Base-by-base conservation (phyloP, 345 rosid species). In the Murraya koenigii region DNA sequence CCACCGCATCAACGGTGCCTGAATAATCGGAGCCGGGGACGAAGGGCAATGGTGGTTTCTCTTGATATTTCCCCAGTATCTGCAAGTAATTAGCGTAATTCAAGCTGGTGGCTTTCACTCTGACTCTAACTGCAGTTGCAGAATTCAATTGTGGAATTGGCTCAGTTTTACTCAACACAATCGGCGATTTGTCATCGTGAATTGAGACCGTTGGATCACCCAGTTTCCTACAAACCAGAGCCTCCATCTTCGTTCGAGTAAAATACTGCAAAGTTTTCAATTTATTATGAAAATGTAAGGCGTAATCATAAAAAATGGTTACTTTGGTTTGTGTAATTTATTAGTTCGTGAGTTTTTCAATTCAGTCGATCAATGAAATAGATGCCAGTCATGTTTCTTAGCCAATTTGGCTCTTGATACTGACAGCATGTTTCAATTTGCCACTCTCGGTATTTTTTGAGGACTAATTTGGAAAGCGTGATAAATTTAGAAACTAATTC, bases 21-120 rank as follows among this genome's bases (percentile, higher is more conserved):
- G 97, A 88, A 81, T 89, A 94, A 84, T 96, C 99, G 67, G 97
- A 94, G 47, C 99, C 98, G 1, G 97, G 98, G 39, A 94, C 84
- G 88, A 94, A 96, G 60, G 99, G 98, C 11, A 96, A 84, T 1
- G 90, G 84, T 52, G 87, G 88, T 82, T 91, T 94, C 86, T 96
- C 97, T 76, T 94, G 98, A 83, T 92, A 94, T 66, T 92, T 91
- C 33, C 99, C 98, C 65, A 88, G 79, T 20, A 96, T 86, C 86
- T 96, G 98, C 77, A 96, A 90, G 87, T 92, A 96, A 81, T 96
- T 94, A 55, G 97, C 97, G 82, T 81, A 94, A 87, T 94, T 96
- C 90, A 96, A 84, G 95, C 99, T 96, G 63, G 98, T 92, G 13
- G 99, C 99, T 69, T 78, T 90, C 44, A 96, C 95, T 35, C 87